Evolutionary conservation across 768 basidiomycete genomes (phyloP).

Genomic region (Hypholoma sublateritium): DNA sequence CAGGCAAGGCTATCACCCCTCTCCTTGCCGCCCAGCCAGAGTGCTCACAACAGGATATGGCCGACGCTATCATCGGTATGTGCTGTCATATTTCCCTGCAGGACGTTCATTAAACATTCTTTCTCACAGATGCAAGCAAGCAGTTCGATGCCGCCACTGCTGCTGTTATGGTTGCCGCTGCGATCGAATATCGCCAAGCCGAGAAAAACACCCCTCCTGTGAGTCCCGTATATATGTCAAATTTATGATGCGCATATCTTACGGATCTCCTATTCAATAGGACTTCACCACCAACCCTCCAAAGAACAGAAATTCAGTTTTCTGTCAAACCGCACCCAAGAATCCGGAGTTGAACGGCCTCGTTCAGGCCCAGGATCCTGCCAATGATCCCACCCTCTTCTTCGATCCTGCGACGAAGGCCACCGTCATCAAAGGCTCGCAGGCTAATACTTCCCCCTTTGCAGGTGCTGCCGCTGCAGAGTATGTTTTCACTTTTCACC

Average conservation of each 20-base stretch:
- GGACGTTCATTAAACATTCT: background rate
- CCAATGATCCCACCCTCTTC: constrained; percentile 51
- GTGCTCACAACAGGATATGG: constrained; percentile 59
- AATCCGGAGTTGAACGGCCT: constrained; percentile 49
- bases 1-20: constrained; percentile 49
- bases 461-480: constrained; percentile 21
- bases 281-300: constrained; percentile 56
- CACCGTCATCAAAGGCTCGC: constrained; percentile 45
- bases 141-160: constrained; percentile 53
- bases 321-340: constrained; percentile 53
- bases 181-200: constrained; percentile 50
- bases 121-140: constrained; percentile 43
- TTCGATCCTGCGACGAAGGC: constrained; percentile 42
- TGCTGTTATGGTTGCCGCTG: constrained; percentile 51
- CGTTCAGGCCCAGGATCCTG: constrained; percentile 52
- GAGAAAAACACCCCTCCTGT: constrained; percentile 66
- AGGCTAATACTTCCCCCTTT: constrained; percentile 49
- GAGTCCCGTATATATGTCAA: constrained; percentile 10
- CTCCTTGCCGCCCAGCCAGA: constrained; percentile 51
- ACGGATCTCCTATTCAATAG: constrained; percentile 22
- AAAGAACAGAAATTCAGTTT: constrained; percentile 51
- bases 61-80: constrained; percentile 56
- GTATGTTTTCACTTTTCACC: background rate
- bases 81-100: background rate
- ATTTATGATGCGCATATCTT: background rate